These are phyloP conservation scores for Crepidotus sp. DNA, from an alignment of 1,284 basidiomycete species.

Conservation along the genomic window DNA sequence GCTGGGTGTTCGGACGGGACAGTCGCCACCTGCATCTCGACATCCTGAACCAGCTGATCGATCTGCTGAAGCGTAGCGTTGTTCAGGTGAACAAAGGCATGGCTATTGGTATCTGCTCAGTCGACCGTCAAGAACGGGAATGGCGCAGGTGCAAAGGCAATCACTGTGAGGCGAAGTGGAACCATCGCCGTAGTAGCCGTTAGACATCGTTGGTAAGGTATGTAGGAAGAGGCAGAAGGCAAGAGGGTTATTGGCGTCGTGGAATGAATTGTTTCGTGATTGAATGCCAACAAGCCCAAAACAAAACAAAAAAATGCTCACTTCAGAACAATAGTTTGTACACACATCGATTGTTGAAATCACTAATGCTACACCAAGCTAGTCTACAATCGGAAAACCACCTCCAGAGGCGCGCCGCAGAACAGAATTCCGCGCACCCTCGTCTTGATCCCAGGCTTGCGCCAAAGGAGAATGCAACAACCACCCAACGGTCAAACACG, in stretches of 20 bases:
- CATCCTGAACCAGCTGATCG: slow-evolving; percentile 50
- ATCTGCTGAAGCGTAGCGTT: slow-evolving; percentile 39
- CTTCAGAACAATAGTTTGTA: neutral
- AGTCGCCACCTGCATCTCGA: slow-evolving; percentile 45
- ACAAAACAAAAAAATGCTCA: no score
- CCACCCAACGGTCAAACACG: slow-evolving; percentile 17
- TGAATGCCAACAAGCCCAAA: neutral
- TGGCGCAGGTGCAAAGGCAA: neutral
- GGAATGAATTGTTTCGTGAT: no score
- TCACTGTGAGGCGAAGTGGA: slow-evolving; percentile 3
- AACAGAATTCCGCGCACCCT: slow-evolving; percentile 2
- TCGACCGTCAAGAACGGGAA: slow-evolving; percentile 3
- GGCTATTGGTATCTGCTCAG: slow-evolving; percentile 4
- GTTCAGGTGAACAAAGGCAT: neutral
- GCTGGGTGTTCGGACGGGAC: slow-evolving; percentile 1
- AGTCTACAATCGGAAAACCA: slow-evolving; percentile 11
- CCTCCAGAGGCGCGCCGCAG: slow-evolving; percentile 8
- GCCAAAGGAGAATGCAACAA: slow-evolving; percentile 10
- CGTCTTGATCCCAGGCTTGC: neutral
- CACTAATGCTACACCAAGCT: slow-evolving; percentile 10
- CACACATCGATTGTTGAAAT: slow-evolving; percentile 16
- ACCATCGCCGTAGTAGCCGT: neutral
- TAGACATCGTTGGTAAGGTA: neutral
- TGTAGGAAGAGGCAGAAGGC: neutral
- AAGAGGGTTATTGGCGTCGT: no score